A percentile compares a stretch with the other conserved stretches of the same genome.
Conservation (phyloP, 139 green algal genomes). For the Yamagishiella unicocca region DNA sequence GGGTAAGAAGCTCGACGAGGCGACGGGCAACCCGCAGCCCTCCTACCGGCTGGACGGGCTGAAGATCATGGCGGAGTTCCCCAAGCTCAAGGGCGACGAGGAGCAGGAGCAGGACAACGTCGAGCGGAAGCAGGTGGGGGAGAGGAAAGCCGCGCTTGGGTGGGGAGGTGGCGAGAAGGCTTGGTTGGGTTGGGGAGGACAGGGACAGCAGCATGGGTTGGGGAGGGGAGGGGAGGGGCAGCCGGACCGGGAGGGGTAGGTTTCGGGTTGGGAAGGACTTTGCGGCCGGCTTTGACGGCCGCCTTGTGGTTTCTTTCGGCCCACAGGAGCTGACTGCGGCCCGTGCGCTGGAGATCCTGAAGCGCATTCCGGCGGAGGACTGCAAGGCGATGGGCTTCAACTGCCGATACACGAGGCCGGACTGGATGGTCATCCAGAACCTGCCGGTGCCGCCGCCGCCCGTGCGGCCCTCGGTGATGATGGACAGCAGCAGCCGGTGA, state of each 20-base stretch:
- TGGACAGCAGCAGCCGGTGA: constrained; percentile 86
- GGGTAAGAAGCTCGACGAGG: constrained; percentile 64
- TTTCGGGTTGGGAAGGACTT: too few relatives aligned
- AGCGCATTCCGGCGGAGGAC: constrained; percentile 94
- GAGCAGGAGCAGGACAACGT: constrained; percentile 70
- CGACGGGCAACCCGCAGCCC: constrained; percentile 87
- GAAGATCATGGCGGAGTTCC: constrained; percentile 94
- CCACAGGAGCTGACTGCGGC: constrained; percentile 90
- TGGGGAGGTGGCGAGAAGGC: too few relatives aligned
- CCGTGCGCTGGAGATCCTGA: constrained; percentile 91
- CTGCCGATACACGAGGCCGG: constrained; percentile 80
- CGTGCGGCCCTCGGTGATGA: constrained; percentile 91
- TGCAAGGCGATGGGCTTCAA: constrained; percentile 91
- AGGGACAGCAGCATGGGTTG: too few relatives aligned
- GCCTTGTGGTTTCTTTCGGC: too few relatives aligned
- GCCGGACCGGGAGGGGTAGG: too few relatives aligned
- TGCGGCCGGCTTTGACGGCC: too few relatives aligned
- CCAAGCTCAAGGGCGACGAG: constrained; percentile 83
- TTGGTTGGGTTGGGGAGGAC: background rate
- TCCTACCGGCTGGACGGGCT: constrained; percentile 88
- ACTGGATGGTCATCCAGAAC: constrained; percentile 96
- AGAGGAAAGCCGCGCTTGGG: too few relatives aligned
- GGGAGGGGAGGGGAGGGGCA: too few relatives aligned
- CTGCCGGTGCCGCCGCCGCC: constrained; percentile 95
- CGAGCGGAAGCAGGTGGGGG: constrained; percentile 80